Conservation (phyloP, 2,329 filamentous ascomycete genomes). For the Botryotinia narcissicola region DNA sequence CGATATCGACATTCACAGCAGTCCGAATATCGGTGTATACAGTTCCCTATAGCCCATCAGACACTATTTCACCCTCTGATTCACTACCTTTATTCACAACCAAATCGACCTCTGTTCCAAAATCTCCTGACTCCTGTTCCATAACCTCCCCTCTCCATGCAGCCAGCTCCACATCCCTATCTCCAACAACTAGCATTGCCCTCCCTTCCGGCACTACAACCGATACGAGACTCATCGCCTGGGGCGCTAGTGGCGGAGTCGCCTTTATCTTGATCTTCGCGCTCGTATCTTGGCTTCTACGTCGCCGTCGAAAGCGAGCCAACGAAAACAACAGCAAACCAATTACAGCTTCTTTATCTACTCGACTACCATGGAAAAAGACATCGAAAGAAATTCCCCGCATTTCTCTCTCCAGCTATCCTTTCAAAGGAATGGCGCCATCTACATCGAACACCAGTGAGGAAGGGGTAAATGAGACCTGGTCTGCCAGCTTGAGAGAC, state of each 20-base stretch:
- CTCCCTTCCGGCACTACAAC: background rate
- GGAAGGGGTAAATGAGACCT: background rate
- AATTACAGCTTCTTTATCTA: background rate
- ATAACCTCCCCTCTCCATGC: too few species aligned
- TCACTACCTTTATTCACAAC: background rate
- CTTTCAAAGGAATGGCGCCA: background rate
- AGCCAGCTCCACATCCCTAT: background rate
- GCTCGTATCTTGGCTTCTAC: background rate
- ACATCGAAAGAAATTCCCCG: background rate
- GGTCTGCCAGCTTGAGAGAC: background rate
- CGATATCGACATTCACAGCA: constrained; percentile 1
- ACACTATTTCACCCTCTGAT: background rate
- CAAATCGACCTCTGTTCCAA: background rate
- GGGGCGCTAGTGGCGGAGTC: background rate
- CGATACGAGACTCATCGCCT: background rate
- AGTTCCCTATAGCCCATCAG: background rate
- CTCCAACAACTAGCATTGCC: background rate
- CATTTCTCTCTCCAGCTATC: background rate
- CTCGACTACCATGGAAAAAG: constrained; percentile 2
- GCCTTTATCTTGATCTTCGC: constrained; percentile 1
- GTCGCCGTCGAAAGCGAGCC: background rate
- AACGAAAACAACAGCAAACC: background rate
- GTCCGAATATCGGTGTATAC: background rate
- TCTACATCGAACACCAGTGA: background rate
- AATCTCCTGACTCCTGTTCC: background rate